These are phyloP conservation scores for Apostasia ramifera DNA, from an alignment of 106 monocot genomes.

Conservation along the genomic window DNA sequence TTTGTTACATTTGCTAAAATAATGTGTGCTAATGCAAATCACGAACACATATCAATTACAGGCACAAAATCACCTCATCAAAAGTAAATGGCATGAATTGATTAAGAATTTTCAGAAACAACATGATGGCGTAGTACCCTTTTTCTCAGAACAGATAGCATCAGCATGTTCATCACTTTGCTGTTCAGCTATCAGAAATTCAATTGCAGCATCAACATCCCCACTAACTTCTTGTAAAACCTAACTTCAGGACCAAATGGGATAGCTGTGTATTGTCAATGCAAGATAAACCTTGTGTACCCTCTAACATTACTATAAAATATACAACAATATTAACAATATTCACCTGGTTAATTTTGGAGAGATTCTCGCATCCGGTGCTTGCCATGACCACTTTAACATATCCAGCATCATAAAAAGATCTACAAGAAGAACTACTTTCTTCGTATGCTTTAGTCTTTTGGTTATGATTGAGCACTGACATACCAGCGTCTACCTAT, in stretches of 20 bases:
- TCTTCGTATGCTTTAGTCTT: constrained; percentile 21
- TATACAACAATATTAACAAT: background rate
- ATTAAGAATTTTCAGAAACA: no score
- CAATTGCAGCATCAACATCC: constrained; percentile 83
- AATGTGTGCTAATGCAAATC: no score
- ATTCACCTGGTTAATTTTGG: constrained; percentile 49
- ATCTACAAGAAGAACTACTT: constrained; percentile 17
- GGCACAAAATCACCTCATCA: no score
- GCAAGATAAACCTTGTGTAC: background rate
- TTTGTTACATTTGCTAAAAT: no score
- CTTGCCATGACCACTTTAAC: constrained; percentile 68
- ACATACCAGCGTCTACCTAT: constrained; percentile 53
- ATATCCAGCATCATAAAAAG: constrained; percentile 18
- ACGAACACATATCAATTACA: no score
- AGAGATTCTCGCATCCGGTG: constrained; percentile 40
- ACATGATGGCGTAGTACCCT: no score
- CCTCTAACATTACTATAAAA: background rate
- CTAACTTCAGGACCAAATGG: constrained; percentile 19
- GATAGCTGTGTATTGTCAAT: background rate
- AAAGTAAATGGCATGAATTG: no score
- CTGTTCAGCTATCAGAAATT: constrained; percentile 71
- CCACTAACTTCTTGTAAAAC: constrained; percentile 66
- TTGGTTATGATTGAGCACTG: constrained; percentile 15
- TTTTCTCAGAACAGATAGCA: no score
- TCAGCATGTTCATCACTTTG: constrained; percentile 6